These are phyloP conservation scores for Moesziomyces sp. DNA, from an alignment of 1,284 basidiomycete species.

Conservation along the genomic window DNA sequence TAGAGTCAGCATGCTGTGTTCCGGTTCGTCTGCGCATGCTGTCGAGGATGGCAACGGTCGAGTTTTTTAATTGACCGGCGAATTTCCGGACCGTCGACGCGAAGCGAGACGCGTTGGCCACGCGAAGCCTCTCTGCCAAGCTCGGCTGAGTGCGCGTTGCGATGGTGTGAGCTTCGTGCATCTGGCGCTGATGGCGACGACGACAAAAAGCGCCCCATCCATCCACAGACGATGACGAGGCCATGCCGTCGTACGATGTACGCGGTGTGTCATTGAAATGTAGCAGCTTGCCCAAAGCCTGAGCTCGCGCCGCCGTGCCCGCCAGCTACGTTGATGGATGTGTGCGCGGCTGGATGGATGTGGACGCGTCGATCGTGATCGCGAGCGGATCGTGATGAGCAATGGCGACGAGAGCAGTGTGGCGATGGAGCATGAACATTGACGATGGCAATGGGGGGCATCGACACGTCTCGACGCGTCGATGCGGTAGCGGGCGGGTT, in stretches of 20 bases:
- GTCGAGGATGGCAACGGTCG: constrained; percentile 6
- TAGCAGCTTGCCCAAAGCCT: background rate
- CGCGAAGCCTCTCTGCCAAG: background rate
- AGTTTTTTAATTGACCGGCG: constrained; percentile 13
- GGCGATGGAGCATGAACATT: constrained; percentile 16
- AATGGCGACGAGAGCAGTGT: constrained; percentile 22
- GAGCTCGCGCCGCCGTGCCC: constrained; percentile 1
- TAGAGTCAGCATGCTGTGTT: constrained; percentile 8
- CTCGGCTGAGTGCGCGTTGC: constrained; percentile 9
- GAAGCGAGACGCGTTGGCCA: constrained; percentile 24
- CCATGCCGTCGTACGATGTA: background rate
- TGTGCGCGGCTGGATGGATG: constrained; percentile 7
- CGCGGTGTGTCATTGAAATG: background rate
- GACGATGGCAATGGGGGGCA: constrained; percentile 21
- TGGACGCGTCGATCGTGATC: constrained; percentile 19
- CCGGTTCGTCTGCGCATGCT: background rate
- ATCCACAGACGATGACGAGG: background rate
- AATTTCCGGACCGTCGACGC: constrained; percentile 17
- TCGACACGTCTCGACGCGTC: constrained; percentile 44
- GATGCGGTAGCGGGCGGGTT: constrained; percentile 12
- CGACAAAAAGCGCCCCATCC: background rate
- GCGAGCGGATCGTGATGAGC: constrained; percentile 24
- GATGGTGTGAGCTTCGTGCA: constrained; percentile 14
- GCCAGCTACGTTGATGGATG: constrained; percentile 14
- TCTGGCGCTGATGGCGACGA: constrained; percentile 23